Percentiles rank a stretch among this genome's conserved stretches.
These are phyloP conservation scores for Cryptosporidium bovis DNA, from an alignment of 169 alveolate genomes.

Conservation along the genomic window DNA sequence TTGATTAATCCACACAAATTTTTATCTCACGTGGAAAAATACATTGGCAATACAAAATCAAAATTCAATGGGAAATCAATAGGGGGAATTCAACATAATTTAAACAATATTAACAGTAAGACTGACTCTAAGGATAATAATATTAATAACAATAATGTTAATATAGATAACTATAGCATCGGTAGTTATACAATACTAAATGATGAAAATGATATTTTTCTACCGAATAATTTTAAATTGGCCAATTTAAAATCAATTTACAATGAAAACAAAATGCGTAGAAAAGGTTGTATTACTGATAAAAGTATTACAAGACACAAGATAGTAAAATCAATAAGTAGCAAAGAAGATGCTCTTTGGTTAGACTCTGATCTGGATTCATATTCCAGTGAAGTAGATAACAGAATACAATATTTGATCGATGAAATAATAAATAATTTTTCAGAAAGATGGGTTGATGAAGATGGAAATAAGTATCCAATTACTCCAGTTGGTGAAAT, in stretches of 20 bases:
- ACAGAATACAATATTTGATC: conserved; percentile 35
- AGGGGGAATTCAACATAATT: neutral
- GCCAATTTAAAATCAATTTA: neutral
- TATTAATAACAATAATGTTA: neutral
- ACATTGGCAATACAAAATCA: conserved; percentile 41
- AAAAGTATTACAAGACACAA: conserved; percentile 45
- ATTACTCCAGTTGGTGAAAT: conserved; percentile 59
- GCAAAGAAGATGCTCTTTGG: conserved; percentile 48
- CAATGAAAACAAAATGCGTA: conserved; percentile 20
- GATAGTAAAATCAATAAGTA: neutral
- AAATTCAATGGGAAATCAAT: conserved; percentile 1
- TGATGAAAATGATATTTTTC: neutral
- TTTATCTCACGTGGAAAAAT: conserved; percentile 51
- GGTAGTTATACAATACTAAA: conserved; percentile 17
- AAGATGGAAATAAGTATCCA: conserved; percentile 54
- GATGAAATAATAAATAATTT: conserved; percentile 41
- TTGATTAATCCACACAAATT: conserved; percentile 54
- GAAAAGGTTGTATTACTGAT: conserved; percentile 70
- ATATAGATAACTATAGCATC: neutral
- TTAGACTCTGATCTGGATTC: conserved; percentile 59
- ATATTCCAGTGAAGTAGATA: conserved; percentile 34
- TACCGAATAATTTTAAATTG: neutral
- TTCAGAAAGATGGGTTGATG: conserved; percentile 65
- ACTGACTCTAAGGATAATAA: neutral
- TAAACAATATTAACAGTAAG: neutral